Base-by-base conservation (phyloP, 345 rosid species). In the Pistacia atlantica region DNA sequence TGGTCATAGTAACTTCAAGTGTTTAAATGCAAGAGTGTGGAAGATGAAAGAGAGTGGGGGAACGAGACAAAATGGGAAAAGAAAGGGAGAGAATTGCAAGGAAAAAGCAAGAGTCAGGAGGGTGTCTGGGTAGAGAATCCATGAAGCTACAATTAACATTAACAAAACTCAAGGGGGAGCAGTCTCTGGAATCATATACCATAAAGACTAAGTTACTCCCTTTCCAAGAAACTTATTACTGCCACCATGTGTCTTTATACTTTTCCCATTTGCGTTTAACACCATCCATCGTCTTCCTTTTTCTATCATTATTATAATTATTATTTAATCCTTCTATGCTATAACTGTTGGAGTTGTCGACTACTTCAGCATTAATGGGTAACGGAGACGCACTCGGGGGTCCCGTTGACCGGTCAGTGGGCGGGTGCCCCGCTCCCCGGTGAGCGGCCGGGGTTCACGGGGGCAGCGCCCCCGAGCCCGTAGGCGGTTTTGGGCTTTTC, bases 111-210 rank as follows among this genome's bases (percentile, higher is more conserved):
- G 56, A 57, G 67, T 67, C 81, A 66, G 74, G 9, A 25, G 11
- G 8, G 11, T 25, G 75, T 64, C 75, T 58, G 67, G 7, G 65
- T 33, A 20, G 65, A 57, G 78, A 77, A 69, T 81, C 84, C 72
- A 64, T n/a, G 80, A 55, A 72, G 57, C 64, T 55, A 68, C 51
- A 33, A 14, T 2, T 31, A 31, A 72, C 42, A 69, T 58, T 2
- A 55, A 31, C 49, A 28, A 68, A 73, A 17, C 45, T 75, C 2
- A 58, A 33, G 35, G n/a, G 45, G 46, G 28, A 10, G 17, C 33
- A 35, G 18, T 48, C 51, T 64, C 78, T 81, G 75, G 49, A 64
- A 69, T 81, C 71, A 73, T 77, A 58, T 20, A 45, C 51, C 54
- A 52, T 55, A 73, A 52, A 61, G 67, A 77, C 71, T 25, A 65